These are phyloP conservation scores for Cordia subcordata DNA, from an alignment of 257 asterid genomes.

Conservation along the genomic window DNA sequence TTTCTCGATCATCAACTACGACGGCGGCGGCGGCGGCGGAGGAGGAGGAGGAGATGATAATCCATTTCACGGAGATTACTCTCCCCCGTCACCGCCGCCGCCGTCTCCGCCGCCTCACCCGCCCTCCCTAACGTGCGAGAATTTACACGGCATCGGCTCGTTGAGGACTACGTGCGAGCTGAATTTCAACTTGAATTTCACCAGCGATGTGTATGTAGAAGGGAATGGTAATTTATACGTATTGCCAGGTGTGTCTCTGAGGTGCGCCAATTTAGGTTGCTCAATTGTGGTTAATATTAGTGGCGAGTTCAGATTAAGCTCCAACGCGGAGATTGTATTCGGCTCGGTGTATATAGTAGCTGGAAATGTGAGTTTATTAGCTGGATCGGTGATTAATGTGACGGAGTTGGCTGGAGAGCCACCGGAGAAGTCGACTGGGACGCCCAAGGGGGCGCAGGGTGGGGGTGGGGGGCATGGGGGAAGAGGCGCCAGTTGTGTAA, in stretches of 20 bases:
- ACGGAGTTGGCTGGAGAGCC: constrained; percentile 61
- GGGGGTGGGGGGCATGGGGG: constrained; percentile 93
- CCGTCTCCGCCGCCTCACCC: constrained; percentile 60
- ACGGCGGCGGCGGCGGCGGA: background rate
- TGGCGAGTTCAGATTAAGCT: constrained; percentile 47
- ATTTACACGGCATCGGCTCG: constrained; percentile 68
- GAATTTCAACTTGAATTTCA: constrained; percentile 54
- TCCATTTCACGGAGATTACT: constrained; percentile 14
- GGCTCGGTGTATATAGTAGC: constrained; percentile 51
- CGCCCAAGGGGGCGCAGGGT: constrained; percentile 57
- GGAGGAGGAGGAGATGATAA: background rate
- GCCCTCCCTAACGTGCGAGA: constrained; percentile 47
- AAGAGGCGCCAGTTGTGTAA: constrained; percentile 80
- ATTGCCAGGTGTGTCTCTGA: constrained; percentile 52
- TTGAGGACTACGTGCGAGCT: constrained; percentile 80
- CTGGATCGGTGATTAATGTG: constrained; percentile 50
- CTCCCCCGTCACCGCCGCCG: constrained; percentile 45
- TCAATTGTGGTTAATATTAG: constrained; percentile 46
- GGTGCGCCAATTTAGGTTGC: constrained; percentile 54
- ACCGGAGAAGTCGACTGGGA: constrained; percentile 41
- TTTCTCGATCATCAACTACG: constrained; percentile 40
- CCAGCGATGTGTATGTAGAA: constrained; percentile 36
- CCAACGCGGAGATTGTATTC: constrained; percentile 39
- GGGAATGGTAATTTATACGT: constrained; percentile 55
- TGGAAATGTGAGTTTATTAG: constrained; percentile 45